A percentile compares a stretch with the other conserved stretches of the same genome.
These are phyloP conservation scores for Calonectria fujianensis DNA, from an alignment of 2,329 filamentous ascomycete genomes.

Conservation along the genomic window DNA sequence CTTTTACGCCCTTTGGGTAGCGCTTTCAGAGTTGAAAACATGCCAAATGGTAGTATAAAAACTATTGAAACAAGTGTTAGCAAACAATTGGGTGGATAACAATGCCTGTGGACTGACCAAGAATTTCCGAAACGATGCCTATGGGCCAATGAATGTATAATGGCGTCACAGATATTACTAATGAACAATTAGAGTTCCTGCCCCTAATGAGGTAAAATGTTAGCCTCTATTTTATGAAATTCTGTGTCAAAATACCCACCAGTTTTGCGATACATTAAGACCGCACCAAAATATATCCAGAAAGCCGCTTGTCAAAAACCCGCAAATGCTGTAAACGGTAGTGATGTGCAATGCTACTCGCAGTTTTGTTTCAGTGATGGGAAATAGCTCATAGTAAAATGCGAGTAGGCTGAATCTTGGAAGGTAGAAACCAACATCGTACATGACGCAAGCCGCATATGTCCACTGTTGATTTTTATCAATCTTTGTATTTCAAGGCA, in stretches of 20 bases:
- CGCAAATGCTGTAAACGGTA: neutral
- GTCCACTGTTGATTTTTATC: neutral
- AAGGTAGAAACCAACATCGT: constrained; percentile 26
- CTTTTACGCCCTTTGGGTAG: neutral
- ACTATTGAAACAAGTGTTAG: neutral
- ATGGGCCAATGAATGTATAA: constrained; percentile 2
- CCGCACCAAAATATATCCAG: constrained; percentile 9
- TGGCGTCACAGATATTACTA: neutral
- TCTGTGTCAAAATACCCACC: neutral
- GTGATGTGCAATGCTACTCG: neutral
- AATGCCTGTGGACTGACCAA: neutral
- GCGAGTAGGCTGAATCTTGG: no score
- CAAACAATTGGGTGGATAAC: no score
- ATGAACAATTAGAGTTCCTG: neutral
- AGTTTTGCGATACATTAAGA: neutral
- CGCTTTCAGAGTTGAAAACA: constrained; percentile 1
- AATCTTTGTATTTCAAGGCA: neutral
- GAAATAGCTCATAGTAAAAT: neutral
- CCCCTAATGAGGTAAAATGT: neutral
- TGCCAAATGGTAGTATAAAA: neutral
- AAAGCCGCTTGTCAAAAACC: neutral
- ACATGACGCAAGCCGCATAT: neutral
- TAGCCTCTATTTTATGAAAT: neutral
- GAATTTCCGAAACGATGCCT: neutral
- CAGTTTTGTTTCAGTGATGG: neutral